Conservation (phyloP, 2,329 filamentous ascomycete genomes). For the Nemania abortiva region DNA sequence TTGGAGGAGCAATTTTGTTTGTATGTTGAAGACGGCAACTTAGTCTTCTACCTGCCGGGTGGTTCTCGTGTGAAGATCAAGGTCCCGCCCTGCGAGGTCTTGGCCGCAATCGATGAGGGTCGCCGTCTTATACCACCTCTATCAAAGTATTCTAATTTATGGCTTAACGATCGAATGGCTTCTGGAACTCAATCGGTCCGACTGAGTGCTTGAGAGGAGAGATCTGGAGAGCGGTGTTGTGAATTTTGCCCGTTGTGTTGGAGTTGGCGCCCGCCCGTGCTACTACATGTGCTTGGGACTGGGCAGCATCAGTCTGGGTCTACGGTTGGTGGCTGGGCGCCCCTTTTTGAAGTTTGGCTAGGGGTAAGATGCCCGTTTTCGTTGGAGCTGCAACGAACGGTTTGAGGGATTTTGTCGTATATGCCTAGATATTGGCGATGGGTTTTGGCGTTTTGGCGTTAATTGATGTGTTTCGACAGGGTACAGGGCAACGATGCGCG, state of each 20-base stretch:
- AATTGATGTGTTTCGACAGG: no score
- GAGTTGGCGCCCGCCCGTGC: not conserved
- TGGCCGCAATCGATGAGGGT: not conserved
- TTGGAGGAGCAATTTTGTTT: not conserved
- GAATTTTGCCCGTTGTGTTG: no score
- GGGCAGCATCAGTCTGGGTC: not conserved
- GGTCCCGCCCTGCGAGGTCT: not conserved
- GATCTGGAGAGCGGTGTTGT: not conserved
- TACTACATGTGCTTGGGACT: not conserved
- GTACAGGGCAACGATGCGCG: no score
- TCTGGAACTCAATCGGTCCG: not conserved
- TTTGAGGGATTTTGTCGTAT: no score
- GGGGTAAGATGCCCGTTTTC: no score
- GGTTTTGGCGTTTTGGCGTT: no score
- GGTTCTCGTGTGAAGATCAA: not conserved
- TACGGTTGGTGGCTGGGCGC: not conserved
- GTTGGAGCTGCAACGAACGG: no score
- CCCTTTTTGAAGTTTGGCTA: no score
- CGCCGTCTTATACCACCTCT: not conserved
- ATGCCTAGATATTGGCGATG: no score
- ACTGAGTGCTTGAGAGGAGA: not conserved
- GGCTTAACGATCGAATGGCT: not conserved
- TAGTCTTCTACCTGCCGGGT: not conserved
- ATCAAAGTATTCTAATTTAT: not conserved
- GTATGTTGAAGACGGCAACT: not conserved